Base-by-base conservation (phyloP, 2,329 filamentous ascomycete species). In the Fusarium compactum region DNA sequence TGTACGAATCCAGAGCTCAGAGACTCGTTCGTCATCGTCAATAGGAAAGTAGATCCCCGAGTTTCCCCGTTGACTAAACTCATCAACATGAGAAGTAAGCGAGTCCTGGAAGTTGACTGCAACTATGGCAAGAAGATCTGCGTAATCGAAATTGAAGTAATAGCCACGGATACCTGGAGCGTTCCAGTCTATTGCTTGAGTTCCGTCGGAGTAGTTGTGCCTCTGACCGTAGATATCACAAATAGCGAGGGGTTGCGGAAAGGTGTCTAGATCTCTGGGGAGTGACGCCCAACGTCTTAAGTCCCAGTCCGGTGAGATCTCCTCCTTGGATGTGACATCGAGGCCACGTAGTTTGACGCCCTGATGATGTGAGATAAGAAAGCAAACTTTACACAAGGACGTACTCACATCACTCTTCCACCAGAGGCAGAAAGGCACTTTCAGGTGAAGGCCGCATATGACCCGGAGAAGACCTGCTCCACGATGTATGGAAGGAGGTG, bases 71-170 rank as follows among this genome's bases (percentile, higher is more conserved):
- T 2, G 5, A 25, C 24, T 7, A 6, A 11, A 56, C 4, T 45
- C 29, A 4, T 52, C 59, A 4, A 14, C 0, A 8, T 6, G 4
- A 2, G 4, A 2, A 0, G 40, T 8, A 0, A 16, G 7, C 9
- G 32, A 6, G 7, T 62, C 55, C 4, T 58, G 30, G 2, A 6
- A 2, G 2, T 40, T 45, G 9, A 60, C 22, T 0, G 18, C 3
- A n/a, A 60, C 16, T 1, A 60, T 45, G 10, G 45, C 25, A 0
- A 25, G 45, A 7, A 62, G 3, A 5, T 29, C 5, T 6, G 7
- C 1, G 0, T 0, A 0, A 0, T 3, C 0, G 0, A 44, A 5
- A 1, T 18, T 22, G 8, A 61, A 34, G 3, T 48, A 53, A 30
- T 59, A 58, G 7, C 50, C 56, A 6, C 18, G 44, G 12, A 56